A percentile compares a stretch with the other conserved stretches of the same genome.
phyloP scores from a whole-genome alignment of 768 basidiomycete species.

The Mycena vitilis region DNA sequence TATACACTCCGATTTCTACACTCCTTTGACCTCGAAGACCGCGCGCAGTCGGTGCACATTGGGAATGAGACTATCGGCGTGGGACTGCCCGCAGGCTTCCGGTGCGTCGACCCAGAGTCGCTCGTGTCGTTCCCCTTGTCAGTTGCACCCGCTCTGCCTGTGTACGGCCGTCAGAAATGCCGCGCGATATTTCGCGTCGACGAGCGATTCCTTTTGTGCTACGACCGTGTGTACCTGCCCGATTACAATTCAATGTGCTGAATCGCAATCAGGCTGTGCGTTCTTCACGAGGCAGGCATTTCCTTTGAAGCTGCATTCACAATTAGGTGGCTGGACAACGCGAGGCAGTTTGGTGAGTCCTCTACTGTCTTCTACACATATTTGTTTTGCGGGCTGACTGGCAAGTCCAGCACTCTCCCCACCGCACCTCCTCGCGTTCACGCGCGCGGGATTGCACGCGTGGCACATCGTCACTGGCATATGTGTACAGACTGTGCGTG shows the following conservation, averaged over 20 bases:
- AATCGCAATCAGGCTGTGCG: constrained; percentile 23
- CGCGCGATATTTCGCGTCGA: constrained; percentile 35
- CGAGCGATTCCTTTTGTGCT: constrained; percentile 33
- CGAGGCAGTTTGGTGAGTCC: constrained; percentile 29
- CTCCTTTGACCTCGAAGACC: constrained; percentile 36
- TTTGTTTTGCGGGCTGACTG: background rate
- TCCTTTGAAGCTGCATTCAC: constrained; percentile 28
- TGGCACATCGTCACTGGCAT: constrained; percentile 29
- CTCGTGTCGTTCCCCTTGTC: constrained; percentile 33
- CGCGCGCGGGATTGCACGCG: constrained; percentile 16
- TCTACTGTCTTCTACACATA: no score
- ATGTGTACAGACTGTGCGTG: constrained; percentile 26
- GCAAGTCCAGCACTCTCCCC: constrained; percentile 12
- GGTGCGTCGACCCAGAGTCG: constrained; percentile 32
- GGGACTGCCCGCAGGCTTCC: constrained; percentile 25
- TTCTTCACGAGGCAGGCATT: constrained; percentile 33
- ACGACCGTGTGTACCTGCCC: constrained; percentile 26
- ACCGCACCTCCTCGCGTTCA: constrained; percentile 31
- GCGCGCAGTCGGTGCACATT: constrained; percentile 33
- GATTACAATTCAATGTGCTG: no score
- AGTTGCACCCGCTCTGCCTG: constrained; percentile 12
- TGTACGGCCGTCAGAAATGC: constrained; percentile 17
- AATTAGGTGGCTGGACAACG: constrained; percentile 29
- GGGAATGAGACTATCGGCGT: constrained; percentile 34
- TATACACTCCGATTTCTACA: constrained; percentile 16